Percentiles rank a stretch among this genome's conserved stretches.
Evolutionary conservation across 2,329 filamentous ascomycete species (phyloP).

Genomic region (Samsoniella hepiali): DNA sequence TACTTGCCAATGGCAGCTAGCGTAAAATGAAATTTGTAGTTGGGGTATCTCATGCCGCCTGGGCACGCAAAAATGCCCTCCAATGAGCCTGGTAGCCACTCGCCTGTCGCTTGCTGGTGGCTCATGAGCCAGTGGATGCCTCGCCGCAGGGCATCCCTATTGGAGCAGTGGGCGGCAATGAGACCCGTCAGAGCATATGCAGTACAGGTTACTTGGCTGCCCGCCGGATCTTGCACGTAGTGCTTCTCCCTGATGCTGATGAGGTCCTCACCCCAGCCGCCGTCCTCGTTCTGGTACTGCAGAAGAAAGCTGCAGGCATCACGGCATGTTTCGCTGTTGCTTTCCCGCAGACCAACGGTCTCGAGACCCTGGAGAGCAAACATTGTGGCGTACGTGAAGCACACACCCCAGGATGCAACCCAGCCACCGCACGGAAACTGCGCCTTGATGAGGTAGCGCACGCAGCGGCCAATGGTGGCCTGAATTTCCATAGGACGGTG

Average conservation of each 20-base stretch:
- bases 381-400: constrained; percentile 89
- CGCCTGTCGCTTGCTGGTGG: constrained; percentile 9
- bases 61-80: constrained; percentile 11
- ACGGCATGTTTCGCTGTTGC: constrained; percentile 62
- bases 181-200: constrained; percentile 9
- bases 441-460: constrained; percentile 70
- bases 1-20: constrained; percentile 5
- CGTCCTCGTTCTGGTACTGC: constrained; percentile 47
- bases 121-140: constrained; percentile 4
- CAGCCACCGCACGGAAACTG: constrained; percentile 77
- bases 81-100: constrained; percentile 8
- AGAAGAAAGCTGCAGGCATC: constrained; percentile 73
- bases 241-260: neutral
- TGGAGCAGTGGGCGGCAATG: neutral
- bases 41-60: constrained; percentile 9
- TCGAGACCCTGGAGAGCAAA: constrained; percentile 79
- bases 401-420: constrained; percentile 93
- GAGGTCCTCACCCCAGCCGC: constrained; percentile 6
- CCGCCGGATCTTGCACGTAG: too few species aligned
- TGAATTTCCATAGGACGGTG: constrained; percentile 72
- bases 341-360: constrained; percentile 71
- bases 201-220: neutral
- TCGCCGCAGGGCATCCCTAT: neutral
- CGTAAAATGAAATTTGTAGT: constrained; percentile 15
- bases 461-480: constrained; percentile 62